Conservation (phyloP, 2,329 filamentous ascomycete species). For the Ploettnerulaceae sp. region DNA sequence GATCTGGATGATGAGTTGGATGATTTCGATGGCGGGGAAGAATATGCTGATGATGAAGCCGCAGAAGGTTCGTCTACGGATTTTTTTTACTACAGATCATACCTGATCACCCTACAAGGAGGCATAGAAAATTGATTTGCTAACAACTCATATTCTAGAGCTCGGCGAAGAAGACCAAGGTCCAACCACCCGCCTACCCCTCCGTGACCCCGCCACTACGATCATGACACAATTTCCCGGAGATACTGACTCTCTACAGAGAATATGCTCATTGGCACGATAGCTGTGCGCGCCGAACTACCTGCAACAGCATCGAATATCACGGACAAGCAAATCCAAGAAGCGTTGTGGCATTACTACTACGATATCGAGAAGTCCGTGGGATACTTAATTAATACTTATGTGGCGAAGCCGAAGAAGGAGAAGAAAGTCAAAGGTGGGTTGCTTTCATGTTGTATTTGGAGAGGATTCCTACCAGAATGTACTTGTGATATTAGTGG, state of each 20-base stretch:
- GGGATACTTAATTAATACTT: slow-evolving; percentile 65
- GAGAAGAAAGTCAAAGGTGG: slow-evolving; percentile 35
- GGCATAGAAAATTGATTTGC: not conserved
- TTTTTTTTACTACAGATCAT: not conserved
- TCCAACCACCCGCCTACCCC: slow-evolving; percentile 12
- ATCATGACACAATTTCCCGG: not conserved
- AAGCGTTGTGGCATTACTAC: slow-evolving; percentile 92
- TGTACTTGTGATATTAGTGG: not conserved
- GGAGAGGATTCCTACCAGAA: not conserved
- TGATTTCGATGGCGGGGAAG: slow-evolving; percentile 45
- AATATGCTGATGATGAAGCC: slow-evolving; percentile 39
- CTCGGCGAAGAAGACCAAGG: slow-evolving; percentile 35
- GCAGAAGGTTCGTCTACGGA: slow-evolving; percentile 18
- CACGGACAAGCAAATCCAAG: slow-evolving; percentile 73
- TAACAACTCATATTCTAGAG: slow-evolving; percentile 22
- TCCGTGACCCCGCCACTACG: slow-evolving; percentile 2
- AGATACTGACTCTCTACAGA: slow-evolving; percentile 33
- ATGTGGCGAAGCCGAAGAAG: slow-evolving; percentile 33
- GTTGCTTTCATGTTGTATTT: slow-evolving; percentile 24
- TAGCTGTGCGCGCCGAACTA: slow-evolving; percentile 61
- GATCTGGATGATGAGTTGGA: slow-evolving; percentile 45
- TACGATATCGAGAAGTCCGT: slow-evolving; percentile 87
- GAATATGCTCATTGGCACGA: slow-evolving; percentile 60
- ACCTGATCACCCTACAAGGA: not conserved
- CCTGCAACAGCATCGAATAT: slow-evolving; percentile 48